These are phyloP conservation scores for Xylariaceae sp. DNA, from an alignment of 2,329 filamentous ascomycete genomes.

Conservation along the genomic window DNA sequence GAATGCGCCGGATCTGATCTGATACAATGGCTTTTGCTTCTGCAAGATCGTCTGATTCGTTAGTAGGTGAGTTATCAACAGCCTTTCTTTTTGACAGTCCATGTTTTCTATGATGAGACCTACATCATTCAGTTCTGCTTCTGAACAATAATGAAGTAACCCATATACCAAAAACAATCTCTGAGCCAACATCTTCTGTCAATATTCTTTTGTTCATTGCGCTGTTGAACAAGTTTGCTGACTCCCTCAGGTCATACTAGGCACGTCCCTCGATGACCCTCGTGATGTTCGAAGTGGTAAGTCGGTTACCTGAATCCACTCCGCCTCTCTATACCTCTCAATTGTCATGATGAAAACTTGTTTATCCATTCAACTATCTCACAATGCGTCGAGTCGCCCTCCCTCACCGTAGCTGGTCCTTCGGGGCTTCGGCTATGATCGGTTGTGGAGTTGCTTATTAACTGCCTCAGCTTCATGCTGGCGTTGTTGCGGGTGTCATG, in stretches of 20 bases:
- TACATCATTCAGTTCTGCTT: slow-evolving; percentile 67
- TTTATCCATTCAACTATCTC: slow-evolving; percentile 74
- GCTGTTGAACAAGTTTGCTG: slow-evolving; percentile 14
- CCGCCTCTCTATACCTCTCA: not conserved
- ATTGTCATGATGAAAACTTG: slow-evolving; percentile 51
- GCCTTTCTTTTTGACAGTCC: not conserved
- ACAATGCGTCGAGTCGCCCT: slow-evolving; percentile 64
- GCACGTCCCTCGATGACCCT: too few species aligned
- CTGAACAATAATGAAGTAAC: slow-evolving; percentile 63
- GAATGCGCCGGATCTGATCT: not conserved
- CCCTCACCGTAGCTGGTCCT: slow-evolving; percentile 58
- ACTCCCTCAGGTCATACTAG: not conserved
- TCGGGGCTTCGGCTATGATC: slow-evolving; percentile 50
- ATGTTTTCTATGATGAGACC: slow-evolving; percentile 55
- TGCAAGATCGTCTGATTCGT: not conserved
- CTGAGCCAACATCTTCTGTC: slow-evolving; percentile 34
- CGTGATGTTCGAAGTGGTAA: slow-evolving; percentile 1
- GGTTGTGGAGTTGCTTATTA: slow-evolving; percentile 65
- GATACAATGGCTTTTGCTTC: not conserved
- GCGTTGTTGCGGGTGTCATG: slow-evolving; percentile 42
- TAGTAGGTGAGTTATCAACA: slow-evolving; percentile 6
- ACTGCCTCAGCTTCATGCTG: slow-evolving; percentile 27
- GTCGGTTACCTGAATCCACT: not conserved
- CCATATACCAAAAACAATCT: slow-evolving; percentile 57
- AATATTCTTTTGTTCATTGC: not conserved